Conservation (phyloP, 169 alveolate species). For the Babesia sp. region DNA sequence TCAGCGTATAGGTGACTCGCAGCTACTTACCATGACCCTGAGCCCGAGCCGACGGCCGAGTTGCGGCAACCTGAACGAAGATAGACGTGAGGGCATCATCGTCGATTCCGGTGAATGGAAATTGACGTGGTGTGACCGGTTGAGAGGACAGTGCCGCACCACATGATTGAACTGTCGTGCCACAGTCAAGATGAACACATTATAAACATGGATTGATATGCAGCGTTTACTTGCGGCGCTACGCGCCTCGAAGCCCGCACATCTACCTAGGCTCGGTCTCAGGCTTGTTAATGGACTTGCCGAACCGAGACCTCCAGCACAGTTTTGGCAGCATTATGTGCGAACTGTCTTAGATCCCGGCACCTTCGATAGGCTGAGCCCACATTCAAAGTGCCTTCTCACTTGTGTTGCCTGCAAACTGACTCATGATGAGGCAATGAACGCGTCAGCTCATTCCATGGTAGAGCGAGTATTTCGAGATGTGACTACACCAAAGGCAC, state of each 20-base stretch:
- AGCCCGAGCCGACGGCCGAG: slow-evolving; percentile 9
- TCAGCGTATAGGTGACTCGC: too few species aligned
- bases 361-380: slow-evolving; percentile 42
- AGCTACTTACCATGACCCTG: slow-evolving; percentile 43
- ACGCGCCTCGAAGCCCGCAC: slow-evolving; percentile 48
- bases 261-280: slow-evolving; percentile 62
- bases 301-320: slow-evolving; percentile 44
- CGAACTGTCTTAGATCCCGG: slow-evolving; percentile 10
- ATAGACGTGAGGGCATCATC: slow-evolving; percentile 29
- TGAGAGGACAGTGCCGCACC: slow-evolving; percentile 25
- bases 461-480: slow-evolving; percentile 39
- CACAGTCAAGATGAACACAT: background rate
- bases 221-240: slow-evolving; percentile 38
- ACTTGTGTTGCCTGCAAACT: slow-evolving; percentile 58
- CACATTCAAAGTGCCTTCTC: slow-evolving; percentile 65
- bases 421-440: slow-evolving; percentile 4
- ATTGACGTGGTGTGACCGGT: background rate
- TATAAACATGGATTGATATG: slow-evolving; percentile 45
- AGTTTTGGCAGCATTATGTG: slow-evolving; percentile 59
- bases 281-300: slow-evolving; percentile 51
- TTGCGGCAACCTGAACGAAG: slow-evolving; percentile 22
- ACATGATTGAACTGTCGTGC: slow-evolving; percentile 12
- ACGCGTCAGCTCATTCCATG: slow-evolving; percentile 23
- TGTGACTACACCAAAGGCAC: slow-evolving; percentile 5
- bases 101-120: slow-evolving; percentile 12